Evolutionary conservation across 208 protist genomes (phyloP).

Genomic region (Naegleria gruberi): DNA sequence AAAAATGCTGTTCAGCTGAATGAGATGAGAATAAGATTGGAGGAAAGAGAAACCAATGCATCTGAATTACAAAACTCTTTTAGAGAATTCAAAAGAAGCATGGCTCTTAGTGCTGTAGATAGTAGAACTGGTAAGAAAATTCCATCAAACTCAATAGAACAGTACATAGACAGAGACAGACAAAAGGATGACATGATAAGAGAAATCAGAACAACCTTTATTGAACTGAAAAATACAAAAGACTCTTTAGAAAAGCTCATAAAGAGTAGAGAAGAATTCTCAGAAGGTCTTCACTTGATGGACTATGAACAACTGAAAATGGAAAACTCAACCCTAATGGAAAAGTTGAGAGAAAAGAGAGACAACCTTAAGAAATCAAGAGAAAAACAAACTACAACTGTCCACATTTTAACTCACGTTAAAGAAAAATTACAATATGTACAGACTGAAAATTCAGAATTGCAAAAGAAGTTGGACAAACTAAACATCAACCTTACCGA

Average conservation of each 20-base stretch:
- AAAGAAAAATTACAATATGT: conserved; percentile 96
- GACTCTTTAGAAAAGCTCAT: conserved; percentile 54
- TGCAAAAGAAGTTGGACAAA: conserved; percentile 69
- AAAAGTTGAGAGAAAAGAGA: conserved; percentile 96
- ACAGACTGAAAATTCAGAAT: conserved; percentile 69
- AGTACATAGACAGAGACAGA: conserved; percentile 62
- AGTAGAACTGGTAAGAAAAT: conserved; percentile 61
- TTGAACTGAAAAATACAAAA: conserved; percentile 70
- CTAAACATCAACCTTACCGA: conserved; percentile 73
- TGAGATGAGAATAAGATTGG: not conserved
- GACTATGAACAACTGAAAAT: conserved; percentile 99
- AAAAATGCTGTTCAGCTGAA: not conserved
- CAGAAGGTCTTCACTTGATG: conserved; percentile 88
- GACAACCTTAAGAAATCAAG: conserved; percentile 90
- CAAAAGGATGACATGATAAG: conserved; percentile 64
- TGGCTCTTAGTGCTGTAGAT: conserved; percentile 50
- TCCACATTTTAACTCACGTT: conserved; percentile 93
- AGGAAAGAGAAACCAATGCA: not conserved
- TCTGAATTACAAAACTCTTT: conserved; percentile 46
- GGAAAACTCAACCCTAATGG: conserved; percentile 94
- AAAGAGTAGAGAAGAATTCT: conserved; percentile 60
- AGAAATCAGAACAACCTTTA: conserved; percentile 68
- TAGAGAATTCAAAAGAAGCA: conserved; percentile 55
- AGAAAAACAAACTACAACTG: conserved; percentile 85
- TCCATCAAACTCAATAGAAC: conserved; percentile 50